These are phyloP conservation scores for Parsonsia alboflavescens DNA, from an alignment of 257 asterid species.

Conservation along the genomic window DNA sequence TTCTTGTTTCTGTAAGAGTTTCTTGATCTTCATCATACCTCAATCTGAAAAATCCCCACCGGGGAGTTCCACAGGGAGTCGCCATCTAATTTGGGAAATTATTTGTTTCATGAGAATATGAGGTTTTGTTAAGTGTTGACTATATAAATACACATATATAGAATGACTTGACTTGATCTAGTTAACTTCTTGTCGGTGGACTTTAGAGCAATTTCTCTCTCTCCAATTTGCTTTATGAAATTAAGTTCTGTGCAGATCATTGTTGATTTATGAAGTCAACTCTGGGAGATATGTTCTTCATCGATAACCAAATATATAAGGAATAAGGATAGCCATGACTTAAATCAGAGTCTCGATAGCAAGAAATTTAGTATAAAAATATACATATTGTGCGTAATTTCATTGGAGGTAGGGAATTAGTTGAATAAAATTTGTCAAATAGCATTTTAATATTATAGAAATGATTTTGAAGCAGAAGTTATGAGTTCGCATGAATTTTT, in stretches of 20 bases:
- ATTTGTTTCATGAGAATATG: background rate
- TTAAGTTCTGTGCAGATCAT: background rate
- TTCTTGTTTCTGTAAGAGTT: constrained; percentile 15
- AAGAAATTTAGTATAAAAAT: no score
- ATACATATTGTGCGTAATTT: background rate
- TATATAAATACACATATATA: background rate
- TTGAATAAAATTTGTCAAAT: background rate
- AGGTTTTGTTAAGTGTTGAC: background rate
- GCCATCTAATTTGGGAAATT: background rate
- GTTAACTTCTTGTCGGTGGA: background rate
- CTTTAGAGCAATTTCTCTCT: background rate
- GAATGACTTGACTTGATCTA: background rate
- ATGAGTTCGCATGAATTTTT: background rate
- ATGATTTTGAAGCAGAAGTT: background rate
- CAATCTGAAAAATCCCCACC: constrained; percentile 10
- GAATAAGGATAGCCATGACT: no score
- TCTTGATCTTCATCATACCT: constrained; percentile 12
- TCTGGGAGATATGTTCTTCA: background rate
- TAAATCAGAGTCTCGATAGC: background rate
- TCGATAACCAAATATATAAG: background rate
- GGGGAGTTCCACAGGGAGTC: constrained; percentile 1
- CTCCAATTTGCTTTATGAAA: background rate
- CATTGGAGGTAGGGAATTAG: background rate
- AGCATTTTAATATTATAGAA: background rate
- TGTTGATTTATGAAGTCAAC: background rate